These are phyloP conservation scores for Porphyrellus cyaneotinctus DNA, from an alignment of 768 basidiomycete genomes.

Conservation along the genomic window DNA sequence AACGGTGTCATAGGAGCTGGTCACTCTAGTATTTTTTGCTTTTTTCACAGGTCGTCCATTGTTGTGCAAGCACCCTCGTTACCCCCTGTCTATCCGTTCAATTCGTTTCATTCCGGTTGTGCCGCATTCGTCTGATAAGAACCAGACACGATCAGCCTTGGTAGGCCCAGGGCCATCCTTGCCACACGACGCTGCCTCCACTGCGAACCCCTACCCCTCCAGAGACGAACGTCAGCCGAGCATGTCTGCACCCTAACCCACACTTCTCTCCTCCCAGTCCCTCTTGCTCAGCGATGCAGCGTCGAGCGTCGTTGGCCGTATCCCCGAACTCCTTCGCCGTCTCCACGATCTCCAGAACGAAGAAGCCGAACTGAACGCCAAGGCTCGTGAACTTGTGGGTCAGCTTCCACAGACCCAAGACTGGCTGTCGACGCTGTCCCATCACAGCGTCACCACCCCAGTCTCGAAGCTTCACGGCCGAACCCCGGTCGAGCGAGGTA, in stretches of 20 bases:
- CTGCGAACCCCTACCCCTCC: not conserved
- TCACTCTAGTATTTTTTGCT: no score
- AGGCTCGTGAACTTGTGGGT: conserved; percentile 10
- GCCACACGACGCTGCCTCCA: no score
- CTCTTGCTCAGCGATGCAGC: conserved; percentile 9
- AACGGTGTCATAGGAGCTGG: no score
- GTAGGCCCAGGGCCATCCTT: not conserved
- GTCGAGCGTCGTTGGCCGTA: conserved; percentile 10
- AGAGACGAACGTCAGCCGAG: not conserved
- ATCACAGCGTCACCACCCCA: not conserved
- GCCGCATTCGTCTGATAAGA: conserved; percentile 16
- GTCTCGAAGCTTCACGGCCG: not conserved
- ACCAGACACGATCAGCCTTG: not conserved
- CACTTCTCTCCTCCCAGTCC: not conserved
- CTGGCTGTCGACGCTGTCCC: not conserved
- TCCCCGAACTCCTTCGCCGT: conserved; percentile 18
- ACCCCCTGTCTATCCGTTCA: no score
- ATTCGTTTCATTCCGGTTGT: no score
- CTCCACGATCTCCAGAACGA: conserved; percentile 22
- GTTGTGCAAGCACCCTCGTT: no score
- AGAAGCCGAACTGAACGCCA: conserved; percentile 18
- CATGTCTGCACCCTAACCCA: conserved; percentile 10
- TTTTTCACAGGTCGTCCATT: no score
- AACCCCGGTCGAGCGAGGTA: not conserved
- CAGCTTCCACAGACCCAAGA: conserved; percentile 1